Evolutionary conservation across 2,329 filamentous ascomycete genomes (phyloP), one percentile per base, ranked within the genome.

Genomic region (Pseudogymnoascus sp.): DNA sequence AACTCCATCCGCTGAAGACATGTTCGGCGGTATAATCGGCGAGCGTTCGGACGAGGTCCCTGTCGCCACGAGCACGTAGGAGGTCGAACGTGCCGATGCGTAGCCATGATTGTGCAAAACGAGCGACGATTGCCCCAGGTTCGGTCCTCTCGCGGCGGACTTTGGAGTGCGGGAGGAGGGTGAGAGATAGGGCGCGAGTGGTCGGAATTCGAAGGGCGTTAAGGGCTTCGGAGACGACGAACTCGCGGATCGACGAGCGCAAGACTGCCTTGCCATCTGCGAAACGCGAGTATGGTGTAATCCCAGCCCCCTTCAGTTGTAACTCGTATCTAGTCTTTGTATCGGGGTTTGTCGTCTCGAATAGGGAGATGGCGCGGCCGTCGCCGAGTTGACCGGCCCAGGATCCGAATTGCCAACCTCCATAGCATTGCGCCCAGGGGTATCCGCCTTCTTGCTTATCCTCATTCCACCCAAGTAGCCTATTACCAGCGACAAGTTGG

Each of bases 341-440:
- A 1, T 74, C 72, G 1, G 89, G 86, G 72, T 93, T 96, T 4
- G 86, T 93, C 23, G 87, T 85, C 75, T 99, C 95, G 71, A 97
- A 97, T 1, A 99, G 80, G 37, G 91, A 96, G 69, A 99, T 97
- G 31, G 93, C 95, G 63, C 95, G 84, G 38, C 95, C 95, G 73
- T 99, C 95, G 44, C 95, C 95, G 1, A 99, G 84, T 75, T 99
- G 95, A 5, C 95, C 93, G 3, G 95, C 95, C 93, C 93, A 99
- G 68, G 89, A 86, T 5, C 95, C 95, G 73, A 88, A 86, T 72
- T 87, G 82, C 71, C 83, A 86, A 63, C 93, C 93, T 64, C 95
- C 95, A 74, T 99, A 99, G 77, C 95, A 97, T 77, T 99, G 95
- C 33, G 95, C 93, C 95, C 95, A 99, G 0, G 95, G 93, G 74